Evolutionary conservation across 495 filamentous ascomycete species (phyloP), one percentile per base, ranked within the genome.

Genomic region (Trichoderma erinaceum): DNA sequence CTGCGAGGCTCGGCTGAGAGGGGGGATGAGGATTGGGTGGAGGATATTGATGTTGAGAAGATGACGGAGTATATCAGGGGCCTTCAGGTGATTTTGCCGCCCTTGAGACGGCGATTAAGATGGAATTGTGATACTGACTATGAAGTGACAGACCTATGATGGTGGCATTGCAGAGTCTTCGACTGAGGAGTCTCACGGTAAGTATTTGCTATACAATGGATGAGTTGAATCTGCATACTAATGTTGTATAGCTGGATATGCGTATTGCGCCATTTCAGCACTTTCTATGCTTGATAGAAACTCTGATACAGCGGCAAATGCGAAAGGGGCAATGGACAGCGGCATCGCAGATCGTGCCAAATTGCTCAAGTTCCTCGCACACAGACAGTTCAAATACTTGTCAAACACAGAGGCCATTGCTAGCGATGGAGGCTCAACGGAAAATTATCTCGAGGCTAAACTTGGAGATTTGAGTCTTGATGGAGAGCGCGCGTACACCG

Each of bases 111-210:
- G 13, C 11, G 5, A 23, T 13, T 15, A 43, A 43, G 16, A 15
- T 12, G 23, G 8, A 35, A 21, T n/a, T 3, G 4, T 32, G 27
- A 21, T 27, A 7, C 11, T 61, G 16, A 61, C 56, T 61, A 2
- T 46, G 32, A 23, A 21, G 18, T 0, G 21, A 25, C 72, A 97
- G 91, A 89, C 90, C 4, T 97, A 94, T 73, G 94, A 98, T 75
- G 91, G 92, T 13, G 96, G 96, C 41, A 87, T 98, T 73, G 87
- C 87, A 3, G 92, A 96, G 70, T 88, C 82, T 32, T 88, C 90
- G 3, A 88, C 85, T 68, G 88, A 94, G 58, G 95, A 99, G 82
- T 87, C 93, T 21, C 94, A 99, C 76, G 90, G 92, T 94, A 83
- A 65, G 86, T 73, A 16, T 21, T 23, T 29, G 15, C 10, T 10